Conservation (phyloP, 2,329 filamentous ascomycete genomes). For the Seiridium unicorne region DNA sequence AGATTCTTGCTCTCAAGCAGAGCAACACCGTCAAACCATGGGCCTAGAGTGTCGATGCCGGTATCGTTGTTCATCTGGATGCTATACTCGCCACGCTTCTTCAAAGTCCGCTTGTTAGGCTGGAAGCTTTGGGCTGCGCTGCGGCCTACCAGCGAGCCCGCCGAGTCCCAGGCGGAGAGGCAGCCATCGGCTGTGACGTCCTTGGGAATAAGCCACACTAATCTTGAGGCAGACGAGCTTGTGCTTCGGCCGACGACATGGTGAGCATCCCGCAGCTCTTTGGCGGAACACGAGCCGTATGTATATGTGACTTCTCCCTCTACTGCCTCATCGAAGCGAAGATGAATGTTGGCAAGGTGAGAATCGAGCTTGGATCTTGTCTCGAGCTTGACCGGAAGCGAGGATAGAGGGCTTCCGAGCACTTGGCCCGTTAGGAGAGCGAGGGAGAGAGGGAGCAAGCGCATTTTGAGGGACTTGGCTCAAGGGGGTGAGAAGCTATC, state of each 20-base stretch:
- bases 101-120: constrained; percentile 22
- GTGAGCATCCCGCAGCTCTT: constrained; percentile 18
- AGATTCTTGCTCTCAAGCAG: constrained; percentile 55
- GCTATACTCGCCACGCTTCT: constrained; percentile 21
- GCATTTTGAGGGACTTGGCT: neutral
- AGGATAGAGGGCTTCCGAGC: constrained; percentile 4
- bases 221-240: constrained; percentile 21
- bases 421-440: constrained; percentile 8
- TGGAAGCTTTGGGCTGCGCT: constrained; percentile 31
- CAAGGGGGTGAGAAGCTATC: neutral
- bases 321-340: constrained; percentile 19
- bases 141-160: constrained; percentile 30
- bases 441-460: constrained; percentile 2
- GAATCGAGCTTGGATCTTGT: constrained; percentile 31
- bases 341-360: constrained; percentile 32
- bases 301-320: constrained; percentile 28
- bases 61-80: constrained; percentile 50
- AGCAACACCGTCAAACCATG: constrained; percentile 66
- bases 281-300: constrained; percentile 28
- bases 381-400: constrained; percentile 31
- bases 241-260: constrained; percentile 22
- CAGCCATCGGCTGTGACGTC: constrained; percentile 31
- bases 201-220: constrained; percentile 33
- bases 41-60: constrained; percentile 46
- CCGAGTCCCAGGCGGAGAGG: constrained; percentile 36